Evolutionary conservation across 331 rosid species (phyloP).

Genomic region (Ulmus americana): DNA sequence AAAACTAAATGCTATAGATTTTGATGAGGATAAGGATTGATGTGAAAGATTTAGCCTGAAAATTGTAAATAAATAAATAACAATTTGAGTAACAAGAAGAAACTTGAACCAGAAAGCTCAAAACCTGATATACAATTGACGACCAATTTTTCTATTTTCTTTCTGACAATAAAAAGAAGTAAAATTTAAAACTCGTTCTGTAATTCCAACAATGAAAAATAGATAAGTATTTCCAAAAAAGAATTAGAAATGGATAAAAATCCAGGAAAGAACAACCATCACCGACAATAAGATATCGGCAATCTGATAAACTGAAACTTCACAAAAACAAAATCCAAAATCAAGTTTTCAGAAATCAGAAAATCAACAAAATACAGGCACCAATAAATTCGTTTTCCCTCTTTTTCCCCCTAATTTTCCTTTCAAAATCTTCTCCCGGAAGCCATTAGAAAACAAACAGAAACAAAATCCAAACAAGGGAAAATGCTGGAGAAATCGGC

Average conservation of each 20-base stretch:
- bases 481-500: constrained; percentile 19
- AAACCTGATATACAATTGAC: background rate
- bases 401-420: background rate
- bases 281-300: constrained; percentile 36
- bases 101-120: background rate
- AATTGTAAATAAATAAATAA: background rate
- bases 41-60: background rate
- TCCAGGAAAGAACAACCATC: constrained; percentile 16
- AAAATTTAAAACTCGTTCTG: background rate
- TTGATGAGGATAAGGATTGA: background rate
- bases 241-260: constrained; percentile 8
- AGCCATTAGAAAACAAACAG: background rate
- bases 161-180: background rate
- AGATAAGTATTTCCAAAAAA: background rate
- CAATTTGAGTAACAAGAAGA: background rate
- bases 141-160: background rate
- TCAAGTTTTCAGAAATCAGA: constrained; percentile 8
- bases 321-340: background rate
- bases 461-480: background rate
- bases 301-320: background rate
- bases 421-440: constrained; percentile 7
- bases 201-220: constrained; percentile 13
- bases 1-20: background rate
- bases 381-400: background rate
- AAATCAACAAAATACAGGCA: background rate